These are phyloP conservation scores for Candida incommunis DNA, from an alignment of 805 yeast species.

Conservation along the genomic window DNA sequence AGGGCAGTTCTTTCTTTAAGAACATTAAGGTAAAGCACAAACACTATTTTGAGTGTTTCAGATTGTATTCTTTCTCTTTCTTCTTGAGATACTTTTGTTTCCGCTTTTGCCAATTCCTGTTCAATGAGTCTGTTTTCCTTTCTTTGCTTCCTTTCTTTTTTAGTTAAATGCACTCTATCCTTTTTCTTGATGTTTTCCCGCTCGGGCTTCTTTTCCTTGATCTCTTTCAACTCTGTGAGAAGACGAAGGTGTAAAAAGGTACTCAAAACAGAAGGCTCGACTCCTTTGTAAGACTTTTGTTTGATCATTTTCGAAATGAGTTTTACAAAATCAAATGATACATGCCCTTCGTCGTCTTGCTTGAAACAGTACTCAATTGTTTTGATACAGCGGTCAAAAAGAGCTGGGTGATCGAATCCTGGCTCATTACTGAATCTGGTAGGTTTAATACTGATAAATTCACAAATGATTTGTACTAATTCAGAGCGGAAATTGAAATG, in stretches of 20 bases:
- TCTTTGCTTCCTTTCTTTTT: conserved; percentile 73
- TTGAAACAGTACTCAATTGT: conserved; percentile 55
- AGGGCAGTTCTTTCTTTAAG: conserved; percentile 50
- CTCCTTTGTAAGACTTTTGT: conserved; percentile 51
- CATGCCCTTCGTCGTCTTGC: conserved; percentile 72
- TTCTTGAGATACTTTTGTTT: conserved; percentile 72
- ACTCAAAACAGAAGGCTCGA: conserved; percentile 72
- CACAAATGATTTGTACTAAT: conserved; percentile 48
- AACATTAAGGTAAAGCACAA: conserved; percentile 65
- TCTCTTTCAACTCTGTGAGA: conserved; percentile 27
- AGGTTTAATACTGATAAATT: conserved; percentile 44
- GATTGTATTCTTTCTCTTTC: conserved; percentile 80
- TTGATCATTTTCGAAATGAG: conserved; percentile 55
- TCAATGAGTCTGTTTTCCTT: conserved; percentile 81
- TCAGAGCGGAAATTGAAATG: conserved; percentile 77
- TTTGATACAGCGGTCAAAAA: conserved; percentile 45
- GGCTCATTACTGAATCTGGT: conserved; percentile 10
- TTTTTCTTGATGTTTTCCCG: conserved; percentile 55
- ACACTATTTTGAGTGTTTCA: conserved; percentile 58
- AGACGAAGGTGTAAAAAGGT: conserved; percentile 47
- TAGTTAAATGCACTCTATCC: conserved; percentile 83
- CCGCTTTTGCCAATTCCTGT: conserved; percentile 78
- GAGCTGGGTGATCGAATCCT: conserved; percentile 19
- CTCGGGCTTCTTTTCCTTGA: conserved; percentile 30
- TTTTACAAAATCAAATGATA: conserved; percentile 61